These are phyloP conservation scores for Trichophaea hybrida DNA, from an alignment of 2,329 filamentous ascomycete genomes.

Conservation along the genomic window DNA sequence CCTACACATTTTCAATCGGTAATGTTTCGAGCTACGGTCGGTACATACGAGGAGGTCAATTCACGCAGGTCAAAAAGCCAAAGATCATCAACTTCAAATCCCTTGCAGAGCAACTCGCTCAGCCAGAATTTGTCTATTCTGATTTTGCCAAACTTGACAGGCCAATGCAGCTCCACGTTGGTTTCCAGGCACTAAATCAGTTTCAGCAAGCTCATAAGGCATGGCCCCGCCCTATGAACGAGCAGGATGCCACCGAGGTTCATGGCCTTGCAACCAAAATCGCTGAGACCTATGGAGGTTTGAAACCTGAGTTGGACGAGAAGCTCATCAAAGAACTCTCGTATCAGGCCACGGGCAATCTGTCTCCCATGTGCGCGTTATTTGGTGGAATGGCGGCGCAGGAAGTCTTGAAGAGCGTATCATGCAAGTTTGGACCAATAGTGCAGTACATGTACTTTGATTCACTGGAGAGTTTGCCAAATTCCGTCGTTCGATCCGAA, in stretches of 20 bases:
- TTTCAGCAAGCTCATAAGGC: slow-evolving; percentile 60
- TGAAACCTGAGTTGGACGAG: slow-evolving; percentile 73
- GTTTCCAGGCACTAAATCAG: slow-evolving; percentile 79
- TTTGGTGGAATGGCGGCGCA: slow-evolving; percentile 90
- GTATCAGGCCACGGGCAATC: slow-evolving; percentile 82
- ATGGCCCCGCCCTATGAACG: slow-evolving; percentile 69
- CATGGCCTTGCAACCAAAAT: slow-evolving; percentile 61
- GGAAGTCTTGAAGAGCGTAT: slow-evolving; percentile 91
- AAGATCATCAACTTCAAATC: slow-evolving; percentile 81
- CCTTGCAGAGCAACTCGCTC: slow-evolving; percentile 61
- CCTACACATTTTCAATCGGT: slow-evolving; percentile 94
- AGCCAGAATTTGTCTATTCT: slow-evolving; percentile 78
- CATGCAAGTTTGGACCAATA: slow-evolving; percentile 93
- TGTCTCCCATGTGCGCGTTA: slow-evolving; percentile 84
- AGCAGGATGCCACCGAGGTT: slow-evolving; percentile 66
- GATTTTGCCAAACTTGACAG: slow-evolving; percentile 98
- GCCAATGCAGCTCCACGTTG: slow-evolving; percentile 78
- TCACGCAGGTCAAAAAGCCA: slow-evolving; percentile 96
- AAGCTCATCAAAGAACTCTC: slow-evolving; percentile 86
- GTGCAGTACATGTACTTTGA: slow-evolving; percentile 96
- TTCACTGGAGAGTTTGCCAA: slow-evolving; percentile 85
- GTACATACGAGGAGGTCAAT: slow-evolving; percentile 80
- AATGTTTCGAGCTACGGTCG: slow-evolving; percentile 64
- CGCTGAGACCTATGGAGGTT: slow-evolving; percentile 44
- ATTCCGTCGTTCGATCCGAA: slow-evolving; percentile 58